Conservation (phyloP, 768 basidiomycete genomes). For the Suillus luteus region DNA sequence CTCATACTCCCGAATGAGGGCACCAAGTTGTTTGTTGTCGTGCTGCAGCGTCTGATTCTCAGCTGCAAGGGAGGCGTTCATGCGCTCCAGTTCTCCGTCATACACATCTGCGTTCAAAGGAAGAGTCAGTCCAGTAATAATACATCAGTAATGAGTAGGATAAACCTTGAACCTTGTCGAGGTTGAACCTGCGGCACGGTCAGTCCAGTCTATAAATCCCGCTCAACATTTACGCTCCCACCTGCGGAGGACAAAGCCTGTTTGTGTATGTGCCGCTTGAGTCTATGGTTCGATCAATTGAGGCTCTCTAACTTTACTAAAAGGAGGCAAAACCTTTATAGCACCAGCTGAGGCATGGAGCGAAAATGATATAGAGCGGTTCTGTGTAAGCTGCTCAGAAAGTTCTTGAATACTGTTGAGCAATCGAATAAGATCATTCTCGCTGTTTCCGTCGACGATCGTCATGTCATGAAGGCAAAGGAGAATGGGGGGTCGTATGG, state of each 20-base stretch:
- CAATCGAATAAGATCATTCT: conserved; percentile 63
- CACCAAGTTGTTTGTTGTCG: conserved; percentile 94
- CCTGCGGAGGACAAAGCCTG: conserved; percentile 89
- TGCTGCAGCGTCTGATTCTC: conserved; percentile 88
- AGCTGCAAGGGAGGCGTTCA: conserved; percentile 74
- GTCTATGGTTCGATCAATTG: conserved; percentile 45
- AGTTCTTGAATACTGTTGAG: conserved; percentile 76
- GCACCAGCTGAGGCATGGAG: conserved; percentile 74
- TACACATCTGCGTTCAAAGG: conserved; percentile 68
- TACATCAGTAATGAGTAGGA: neutral
- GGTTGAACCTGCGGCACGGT: conserved; percentile 64
- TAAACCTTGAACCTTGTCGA: conserved; percentile 82
- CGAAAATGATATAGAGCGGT: conserved; percentile 67
- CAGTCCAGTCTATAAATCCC: neutral
- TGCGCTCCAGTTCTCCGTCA: conserved; percentile 84
- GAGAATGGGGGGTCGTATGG: conserved; percentile 1
- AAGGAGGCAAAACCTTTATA: conserved; percentile 65
- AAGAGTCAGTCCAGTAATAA: conserved; percentile 6
- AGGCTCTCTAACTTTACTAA: neutral
- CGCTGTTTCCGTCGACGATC: conserved; percentile 52
- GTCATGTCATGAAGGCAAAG: conserved; percentile 41
- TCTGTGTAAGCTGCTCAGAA: conserved; percentile 80
- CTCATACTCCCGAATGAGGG: conserved; percentile 94
- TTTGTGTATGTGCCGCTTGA: conserved; percentile 87
- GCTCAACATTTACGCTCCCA: conserved; percentile 34